Evolutionary conservation across 305 asterid genomes (phyloP).

Genomic region (Andrographis paniculata): DNA sequence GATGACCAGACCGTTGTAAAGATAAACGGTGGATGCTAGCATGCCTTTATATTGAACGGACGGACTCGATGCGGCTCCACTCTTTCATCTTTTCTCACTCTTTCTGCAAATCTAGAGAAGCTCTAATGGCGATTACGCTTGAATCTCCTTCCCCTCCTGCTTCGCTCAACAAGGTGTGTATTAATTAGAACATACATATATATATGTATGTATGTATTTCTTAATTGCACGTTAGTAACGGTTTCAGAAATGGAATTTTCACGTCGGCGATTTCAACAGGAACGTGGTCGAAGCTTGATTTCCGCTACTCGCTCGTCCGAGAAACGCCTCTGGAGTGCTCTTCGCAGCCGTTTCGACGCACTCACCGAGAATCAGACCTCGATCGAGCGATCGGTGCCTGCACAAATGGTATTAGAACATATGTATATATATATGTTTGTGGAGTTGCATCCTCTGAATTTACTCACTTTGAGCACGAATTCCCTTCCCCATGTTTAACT

Average conservation of each 20-base stretch:
- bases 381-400: constrained; percentile 20
- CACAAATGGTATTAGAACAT: constrained; percentile 20
- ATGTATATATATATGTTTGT: too few species aligned
- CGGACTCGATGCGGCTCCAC: neutral
- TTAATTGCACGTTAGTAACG: too few species aligned
- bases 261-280: constrained; percentile 46
- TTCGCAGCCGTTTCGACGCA: constrained; percentile 56
- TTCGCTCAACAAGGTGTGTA: constrained; percentile 43
- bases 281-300: constrained; percentile 29
- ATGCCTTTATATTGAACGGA: too few species aligned
- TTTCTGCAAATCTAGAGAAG: constrained; percentile 34
- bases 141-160: constrained; percentile 50
- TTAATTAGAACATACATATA: too few species aligned
- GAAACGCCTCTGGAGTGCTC: constrained; percentile 75
- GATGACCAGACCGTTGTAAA: too few species aligned
- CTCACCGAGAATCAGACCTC: constrained; percentile 53
- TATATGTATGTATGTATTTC: too few species aligned
- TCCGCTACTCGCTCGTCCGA: constrained; percentile 59
- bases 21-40: too few species aligned
- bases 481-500: too few species aligned
- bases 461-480: too few species aligned
- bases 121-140: constrained; percentile 55
- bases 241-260: too few species aligned
- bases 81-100: constrained; percentile 15
- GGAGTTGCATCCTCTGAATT: too few species aligned